A percentile compares a stretch with the other conserved stretches of the same genome.
Conservation (phyloP, 805 yeast genomes). For the Saccharomycopsis malanga region DNA sequence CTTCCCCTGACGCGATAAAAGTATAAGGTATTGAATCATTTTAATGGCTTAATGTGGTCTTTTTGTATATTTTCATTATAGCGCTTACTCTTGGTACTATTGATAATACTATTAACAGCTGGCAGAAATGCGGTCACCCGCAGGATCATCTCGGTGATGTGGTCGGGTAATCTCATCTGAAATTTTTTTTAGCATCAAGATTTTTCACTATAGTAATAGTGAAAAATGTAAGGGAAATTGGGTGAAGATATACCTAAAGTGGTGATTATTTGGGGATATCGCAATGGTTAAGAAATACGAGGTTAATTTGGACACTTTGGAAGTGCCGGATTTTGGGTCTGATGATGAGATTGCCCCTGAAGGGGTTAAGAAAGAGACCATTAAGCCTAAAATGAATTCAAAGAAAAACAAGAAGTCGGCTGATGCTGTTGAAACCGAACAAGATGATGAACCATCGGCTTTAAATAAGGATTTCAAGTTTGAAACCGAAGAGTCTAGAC, state of each 20-base stretch:
- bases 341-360: slow-evolving; percentile 34
- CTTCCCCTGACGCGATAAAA: slow-evolving; percentile 92
- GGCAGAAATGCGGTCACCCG: no score
- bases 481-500: slow-evolving; percentile 44
- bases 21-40: slow-evolving; percentile 61
- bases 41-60: neutral
- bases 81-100: no score
- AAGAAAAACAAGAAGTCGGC: slow-evolving; percentile 25
- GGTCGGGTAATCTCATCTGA: no score
- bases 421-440: slow-evolving; percentile 22
- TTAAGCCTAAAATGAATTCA: slow-evolving; percentile 24
- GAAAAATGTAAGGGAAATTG: no score
- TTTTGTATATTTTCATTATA: no score
- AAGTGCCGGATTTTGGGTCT: slow-evolving; percentile 46
- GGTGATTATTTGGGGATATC: no score
- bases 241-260: no score
- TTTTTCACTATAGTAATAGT: no score
- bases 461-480: slow-evolving; percentile 72
- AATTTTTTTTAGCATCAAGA: no score
- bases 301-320: slow-evolving; percentile 27
- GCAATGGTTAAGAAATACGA: slow-evolving; percentile 5
- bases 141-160: no score
- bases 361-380: slow-evolving; percentile 25
- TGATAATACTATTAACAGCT: no score
- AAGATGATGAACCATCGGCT: slow-evolving; percentile 32